Evolutionary conservation across 129 eudicot species (phyloP).

Genomic region (Saussurea involucrata): DNA sequence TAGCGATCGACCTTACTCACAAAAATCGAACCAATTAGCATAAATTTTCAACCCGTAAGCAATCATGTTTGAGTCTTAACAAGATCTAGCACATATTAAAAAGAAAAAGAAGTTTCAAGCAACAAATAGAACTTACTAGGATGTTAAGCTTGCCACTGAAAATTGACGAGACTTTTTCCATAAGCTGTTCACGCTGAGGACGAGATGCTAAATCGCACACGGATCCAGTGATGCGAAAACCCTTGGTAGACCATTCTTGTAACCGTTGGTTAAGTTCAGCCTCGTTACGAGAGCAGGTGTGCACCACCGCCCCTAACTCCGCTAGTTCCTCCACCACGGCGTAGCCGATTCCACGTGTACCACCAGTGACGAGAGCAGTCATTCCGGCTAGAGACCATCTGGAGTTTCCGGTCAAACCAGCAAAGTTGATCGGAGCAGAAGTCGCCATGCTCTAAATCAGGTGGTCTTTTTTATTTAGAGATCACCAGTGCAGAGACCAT

Average conservation of each 20-base stretch:
- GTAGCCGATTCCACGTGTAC: slow-evolving; percentile 88
- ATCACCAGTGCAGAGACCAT: no score
- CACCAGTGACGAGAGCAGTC: slow-evolving; percentile 93
- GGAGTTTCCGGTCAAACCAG: not conserved
- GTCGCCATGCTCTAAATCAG: not conserved
- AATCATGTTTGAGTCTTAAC: not conserved
- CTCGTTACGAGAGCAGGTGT: slow-evolving; percentile 82
- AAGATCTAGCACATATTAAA: not conserved
- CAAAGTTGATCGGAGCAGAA: not conserved
- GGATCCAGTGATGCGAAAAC: slow-evolving; percentile 62
- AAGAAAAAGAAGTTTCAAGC: not conserved
- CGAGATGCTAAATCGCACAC: slow-evolving; percentile 65
- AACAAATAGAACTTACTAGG: slow-evolving; percentile 45
- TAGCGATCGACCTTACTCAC: no score
- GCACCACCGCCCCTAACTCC: slow-evolving; percentile 64
- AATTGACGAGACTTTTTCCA: slow-evolving; percentile 51
- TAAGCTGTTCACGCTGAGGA: slow-evolving; percentile 53
- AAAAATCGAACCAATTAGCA: not conserved
- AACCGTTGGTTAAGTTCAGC: slow-evolving; percentile 54
- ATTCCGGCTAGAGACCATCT: slow-evolving; percentile 77
- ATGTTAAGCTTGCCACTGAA: slow-evolving; percentile 83
- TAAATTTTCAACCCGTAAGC: not conserved
- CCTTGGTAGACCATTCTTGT: slow-evolving; percentile 70
- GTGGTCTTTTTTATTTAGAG: no score
- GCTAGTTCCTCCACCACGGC: slow-evolving; percentile 88